Evolutionary conservation across 139 green algal species (phyloP).

Genomic region (Parachlorella kessleri): DNA sequence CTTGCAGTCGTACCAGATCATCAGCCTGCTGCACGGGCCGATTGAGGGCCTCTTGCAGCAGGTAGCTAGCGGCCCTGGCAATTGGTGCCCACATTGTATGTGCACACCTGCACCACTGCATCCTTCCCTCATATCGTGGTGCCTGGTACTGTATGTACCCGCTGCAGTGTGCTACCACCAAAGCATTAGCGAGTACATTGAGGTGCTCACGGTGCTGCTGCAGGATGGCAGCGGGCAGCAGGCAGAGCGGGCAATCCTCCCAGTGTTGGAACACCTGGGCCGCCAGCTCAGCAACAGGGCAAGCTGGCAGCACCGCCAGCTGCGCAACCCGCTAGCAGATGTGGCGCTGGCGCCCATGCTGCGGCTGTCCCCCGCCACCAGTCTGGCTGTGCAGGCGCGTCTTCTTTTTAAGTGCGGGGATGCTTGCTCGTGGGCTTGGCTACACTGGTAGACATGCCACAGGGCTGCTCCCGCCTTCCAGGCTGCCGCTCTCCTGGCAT

Average conservation of each 20-base stretch:
- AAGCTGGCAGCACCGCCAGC: constrained; percentile 25
- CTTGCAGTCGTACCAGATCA: constrained; percentile 27
- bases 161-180: no score
- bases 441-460: not conserved
- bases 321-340: constrained; percentile 37
- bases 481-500: no score
- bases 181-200: no score
- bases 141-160: no score
- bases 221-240: constrained; percentile 20
- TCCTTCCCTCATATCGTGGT: not conserved
- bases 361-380: not conserved
- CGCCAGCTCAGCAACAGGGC: constrained; percentile 4
- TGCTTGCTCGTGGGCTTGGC: constrained; percentile 13
- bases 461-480: no score
- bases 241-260: constrained; percentile 3
- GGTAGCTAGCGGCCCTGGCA: no score
- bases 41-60: constrained; percentile 29
- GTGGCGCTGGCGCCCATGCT: not conserved
- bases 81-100: no score
- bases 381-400: constrained; percentile 9
- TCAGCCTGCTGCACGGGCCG: constrained; percentile 27
- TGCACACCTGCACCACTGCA: no score
- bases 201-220: not conserved
- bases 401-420: not conserved
- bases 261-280: constrained; percentile 3